Evolutionary conservation across 768 basidiomycete species (phyloP), one percentile per base, ranked within the genome.

Genomic region (Hysterangium stoloniferum): DNA sequence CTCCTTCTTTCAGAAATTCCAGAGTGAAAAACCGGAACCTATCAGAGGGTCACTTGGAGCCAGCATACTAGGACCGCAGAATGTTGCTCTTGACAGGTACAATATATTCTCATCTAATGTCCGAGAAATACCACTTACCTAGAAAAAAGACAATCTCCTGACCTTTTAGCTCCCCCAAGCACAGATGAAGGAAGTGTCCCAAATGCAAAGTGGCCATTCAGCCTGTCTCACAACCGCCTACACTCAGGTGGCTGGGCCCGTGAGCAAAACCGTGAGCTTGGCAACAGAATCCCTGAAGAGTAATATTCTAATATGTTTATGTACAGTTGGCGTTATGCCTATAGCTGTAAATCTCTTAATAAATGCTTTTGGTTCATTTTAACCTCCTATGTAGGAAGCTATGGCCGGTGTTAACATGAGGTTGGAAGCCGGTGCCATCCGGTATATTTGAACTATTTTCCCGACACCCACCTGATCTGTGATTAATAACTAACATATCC

Each of bases 191-290:
- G 83, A 11, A 53, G 52, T 20, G 66, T 85, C 1, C 45, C 53
- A 0, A 82, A 81, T 55, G 70, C 71, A 54, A 83, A 82, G 57
- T 84, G 82, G 82, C 75, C 80, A 0, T 79, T 82, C 58, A 67
- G 74, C 42, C 60, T 80, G 19, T 81, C 80, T 53, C 79, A 79
- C 57, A 81, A 71, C 57, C 76, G 78, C 29, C 56, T 84, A 6
- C 72, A 74, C 46, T 68, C 70, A 4, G 82, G 80, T n/a, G 82
- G 82, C 1, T 84, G 81, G 80, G 76, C 81, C 25, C 71, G 80
- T 40, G 71, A 80, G 58, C 74, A 82, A 60, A 84, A 79, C 54
- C 53, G 81, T 76, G 45, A 17, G 71, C 60, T 4, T 1, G n/a
- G 31, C 34, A 36, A 24, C 25, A 36, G 4, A 20, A 9, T 31